A percentile compares a stretch with the other conserved stretches of the same genome.
Conservation (phyloP, 371 early-diverging fungal species). For the Phascolomyces articulosus region DNA sequence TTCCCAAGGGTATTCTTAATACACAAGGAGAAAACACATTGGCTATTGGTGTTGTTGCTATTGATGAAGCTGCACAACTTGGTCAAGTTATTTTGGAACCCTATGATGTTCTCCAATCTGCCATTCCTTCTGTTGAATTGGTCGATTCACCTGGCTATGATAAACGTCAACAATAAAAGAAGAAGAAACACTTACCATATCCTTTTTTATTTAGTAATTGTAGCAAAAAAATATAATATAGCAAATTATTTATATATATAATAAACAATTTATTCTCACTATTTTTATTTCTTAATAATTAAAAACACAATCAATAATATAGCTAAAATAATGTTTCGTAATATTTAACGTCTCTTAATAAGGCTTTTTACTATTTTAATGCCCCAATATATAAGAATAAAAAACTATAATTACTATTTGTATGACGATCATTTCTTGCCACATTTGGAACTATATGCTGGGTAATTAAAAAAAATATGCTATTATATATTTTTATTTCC, state of each 20-base stretch:
- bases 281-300: too few relatives aligned
- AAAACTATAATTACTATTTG: not conserved
- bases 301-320: too few relatives aligned
- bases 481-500: not conserved
- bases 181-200: not conserved
- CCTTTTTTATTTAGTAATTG: not conserved
- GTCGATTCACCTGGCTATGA: constrained; percentile 20
- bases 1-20: constrained; percentile 26
- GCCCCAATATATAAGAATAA: too few relatives aligned
- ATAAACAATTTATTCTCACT: too few relatives aligned
- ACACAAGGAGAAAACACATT: constrained; percentile 22
- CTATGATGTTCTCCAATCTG: constrained; percentile 13
- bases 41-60: constrained; percentile 19
- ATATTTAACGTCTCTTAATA: too few relatives aligned
- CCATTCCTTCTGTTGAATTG: constrained; percentile 9
- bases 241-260: too few relatives aligned
- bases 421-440: not conserved
- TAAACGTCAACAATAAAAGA: not conserved
- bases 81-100: constrained; percentile 18
- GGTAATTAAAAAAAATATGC: not conserved
- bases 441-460: not conserved
- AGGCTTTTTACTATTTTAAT: too few relatives aligned
- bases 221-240: not conserved
- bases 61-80: constrained; percentile 19
- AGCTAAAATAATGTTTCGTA: too few relatives aligned